A percentile compares a stretch with the other conserved stretches of the same genome.
phyloP scores from a whole-genome alignment of 2,329 filamentous ascomycete genomes.

The Thielaviopsis punctulata region DNA sequence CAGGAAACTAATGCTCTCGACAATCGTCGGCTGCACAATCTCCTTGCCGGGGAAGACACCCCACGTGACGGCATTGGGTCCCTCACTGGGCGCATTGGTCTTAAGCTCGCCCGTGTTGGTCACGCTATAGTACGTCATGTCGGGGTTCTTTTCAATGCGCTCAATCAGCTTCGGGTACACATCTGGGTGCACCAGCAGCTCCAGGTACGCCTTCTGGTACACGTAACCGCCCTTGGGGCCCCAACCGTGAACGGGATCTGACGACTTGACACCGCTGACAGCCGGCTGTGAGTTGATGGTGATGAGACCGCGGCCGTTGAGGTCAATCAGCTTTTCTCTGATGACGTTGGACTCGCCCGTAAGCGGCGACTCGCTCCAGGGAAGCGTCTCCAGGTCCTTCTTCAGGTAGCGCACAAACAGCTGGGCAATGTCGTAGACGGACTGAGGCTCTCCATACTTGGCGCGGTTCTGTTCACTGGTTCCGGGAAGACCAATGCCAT shows the following conservation, averaged over 20 bases:
- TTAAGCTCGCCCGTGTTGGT: constrained; percentile 66
- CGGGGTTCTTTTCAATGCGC: constrained; percentile 59
- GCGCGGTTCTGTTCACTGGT: constrained; percentile 93
- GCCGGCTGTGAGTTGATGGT: constrained; percentile 97
- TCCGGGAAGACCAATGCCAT: constrained; percentile 83
- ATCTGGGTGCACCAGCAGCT: constrained; percentile 70
- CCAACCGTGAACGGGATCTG: constrained; percentile 79
- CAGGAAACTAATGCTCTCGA: constrained; percentile 91
- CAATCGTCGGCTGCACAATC: constrained; percentile 99
- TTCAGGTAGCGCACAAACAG: constrained; percentile 77
- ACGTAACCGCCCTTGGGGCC: constrained; percentile 90
- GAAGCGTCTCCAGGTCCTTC: constrained; percentile 63
- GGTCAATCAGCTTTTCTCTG: constrained; percentile 54
- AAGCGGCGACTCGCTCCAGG: constrained; percentile 87
- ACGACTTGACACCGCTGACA: constrained; percentile 78
- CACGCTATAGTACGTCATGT: constrained; percentile 88
- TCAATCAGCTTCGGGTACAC: constrained; percentile 60
- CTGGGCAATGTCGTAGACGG: constrained; percentile 61
- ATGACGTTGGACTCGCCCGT: constrained; percentile 68
- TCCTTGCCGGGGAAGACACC: constrained; percentile 97
- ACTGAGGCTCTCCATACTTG: constrained; percentile 77
- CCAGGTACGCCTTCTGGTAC: constrained; percentile 95
- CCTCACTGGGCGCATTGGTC: constrained; percentile 70
- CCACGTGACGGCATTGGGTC: constrained; percentile 97
- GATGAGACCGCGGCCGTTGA: constrained; percentile 75